Conservation (phyloP, 2,329 filamentous ascomycete species). For the Trichoderma sp. region DNA sequence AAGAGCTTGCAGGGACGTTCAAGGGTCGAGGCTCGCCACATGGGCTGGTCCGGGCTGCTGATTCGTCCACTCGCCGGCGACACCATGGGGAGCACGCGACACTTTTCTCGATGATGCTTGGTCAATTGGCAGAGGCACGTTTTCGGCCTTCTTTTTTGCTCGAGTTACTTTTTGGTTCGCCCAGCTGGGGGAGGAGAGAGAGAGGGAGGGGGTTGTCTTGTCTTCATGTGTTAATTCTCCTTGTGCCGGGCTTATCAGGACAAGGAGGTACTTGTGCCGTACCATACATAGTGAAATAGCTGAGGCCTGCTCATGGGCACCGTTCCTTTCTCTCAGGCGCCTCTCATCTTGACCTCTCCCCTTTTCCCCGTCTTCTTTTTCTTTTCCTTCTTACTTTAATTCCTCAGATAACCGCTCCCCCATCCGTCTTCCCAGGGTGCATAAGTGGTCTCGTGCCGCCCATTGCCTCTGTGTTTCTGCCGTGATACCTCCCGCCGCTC, state of each 20-base stretch:
- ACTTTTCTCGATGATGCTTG: conserved; percentile 45
- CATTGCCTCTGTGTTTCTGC: background rate
- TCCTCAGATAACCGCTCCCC: background rate
- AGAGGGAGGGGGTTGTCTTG: too few relatives aligned
- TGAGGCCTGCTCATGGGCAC: background rate
- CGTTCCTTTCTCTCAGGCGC: background rate
- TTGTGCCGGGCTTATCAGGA: background rate
- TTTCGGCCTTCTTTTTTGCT: background rate
- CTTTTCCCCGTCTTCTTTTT: background rate
- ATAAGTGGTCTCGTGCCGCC: conserved; percentile 16
- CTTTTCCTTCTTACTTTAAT: background rate
- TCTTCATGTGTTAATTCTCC: background rate
- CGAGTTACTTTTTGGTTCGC: background rate
- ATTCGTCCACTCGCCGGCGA: conserved; percentile 30
- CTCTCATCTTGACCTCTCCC: background rate
- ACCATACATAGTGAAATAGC: background rate
- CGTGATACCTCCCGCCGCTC: background rate
- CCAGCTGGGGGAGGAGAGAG: background rate
- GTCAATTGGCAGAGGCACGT: conserved; percentile 31
- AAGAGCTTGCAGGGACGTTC: conserved; percentile 9
- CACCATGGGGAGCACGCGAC: conserved; percentile 39
- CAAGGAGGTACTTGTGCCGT: background rate
- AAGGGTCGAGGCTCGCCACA: conserved; percentile 28
- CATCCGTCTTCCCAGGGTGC: background rate
- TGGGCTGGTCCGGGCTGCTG: conserved; percentile 32